Conservation (phyloP, 1,284 basidiomycete species). For the Boletellus sp. region DNA sequence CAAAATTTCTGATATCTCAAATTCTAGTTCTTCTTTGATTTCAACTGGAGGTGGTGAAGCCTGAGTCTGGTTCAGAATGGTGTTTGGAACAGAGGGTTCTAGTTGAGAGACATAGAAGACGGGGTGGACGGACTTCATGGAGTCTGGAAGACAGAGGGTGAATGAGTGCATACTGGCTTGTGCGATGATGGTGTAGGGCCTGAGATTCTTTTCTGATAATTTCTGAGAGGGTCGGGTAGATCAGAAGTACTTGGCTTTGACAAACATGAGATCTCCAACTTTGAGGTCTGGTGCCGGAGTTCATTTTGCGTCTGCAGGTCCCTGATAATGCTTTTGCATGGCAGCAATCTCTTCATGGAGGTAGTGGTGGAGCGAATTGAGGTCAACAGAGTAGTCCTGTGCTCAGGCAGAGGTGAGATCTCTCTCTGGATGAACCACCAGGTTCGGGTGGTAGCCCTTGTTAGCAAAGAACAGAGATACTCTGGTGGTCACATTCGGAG, state of each 20-base stretch:
- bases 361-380: background rate
- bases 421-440: no score
- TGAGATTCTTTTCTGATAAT: background rate
- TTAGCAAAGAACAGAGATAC: constrained; percentile 32
- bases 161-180: background rate
- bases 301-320: no score
- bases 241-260: background rate
- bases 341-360: background rate
- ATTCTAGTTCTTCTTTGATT: no score
- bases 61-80: no score
- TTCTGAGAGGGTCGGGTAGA: background rate
- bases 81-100: no score
- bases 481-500: constrained; percentile 10
- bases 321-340: no score
- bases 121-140: background rate
- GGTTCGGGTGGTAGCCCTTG: constrained; percentile 25
- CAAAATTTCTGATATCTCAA: no score
- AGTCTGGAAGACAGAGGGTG: background rate
- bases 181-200: background rate
- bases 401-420: background rate
- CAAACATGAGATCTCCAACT: background rate
- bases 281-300: background rate
- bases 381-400: background rate
- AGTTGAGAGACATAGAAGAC: background rate
- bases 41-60: no score